A percentile compares a stretch with the other conserved stretches of the same genome.
These are phyloP conservation scores for Lanmaoa pseudosensibilis DNA, from an alignment of 768 basidiomycete genomes.

Conservation along the genomic window DNA sequence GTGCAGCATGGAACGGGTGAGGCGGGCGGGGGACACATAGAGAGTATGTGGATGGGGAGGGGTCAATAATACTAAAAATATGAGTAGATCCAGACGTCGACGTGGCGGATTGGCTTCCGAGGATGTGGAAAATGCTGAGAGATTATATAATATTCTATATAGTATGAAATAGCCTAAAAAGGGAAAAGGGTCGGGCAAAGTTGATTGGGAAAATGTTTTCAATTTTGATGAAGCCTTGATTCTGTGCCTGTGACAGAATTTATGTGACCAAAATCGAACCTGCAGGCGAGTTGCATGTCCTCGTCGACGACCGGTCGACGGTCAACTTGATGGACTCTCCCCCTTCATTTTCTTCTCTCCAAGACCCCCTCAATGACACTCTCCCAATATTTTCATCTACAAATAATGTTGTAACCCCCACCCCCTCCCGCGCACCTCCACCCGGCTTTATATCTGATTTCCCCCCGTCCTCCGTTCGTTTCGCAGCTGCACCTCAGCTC, in stretches of 20 bases:
- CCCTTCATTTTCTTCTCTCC: too few species aligned
- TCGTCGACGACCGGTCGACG: constrained; percentile 12
- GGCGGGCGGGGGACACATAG: constrained; percentile 6
- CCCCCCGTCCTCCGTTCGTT: constrained; percentile 25
- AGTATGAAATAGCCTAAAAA: constrained; percentile 14
- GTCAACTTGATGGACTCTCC: neutral
- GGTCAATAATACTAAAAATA: neutral
- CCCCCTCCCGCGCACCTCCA: neutral
- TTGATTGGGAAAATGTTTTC: constrained; percentile 30
- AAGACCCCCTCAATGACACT: too few species aligned
- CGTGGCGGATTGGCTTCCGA: constrained; percentile 5
- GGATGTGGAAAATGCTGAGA: neutral
- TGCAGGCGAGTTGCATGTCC: constrained; percentile 24
- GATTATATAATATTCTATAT: constrained; percentile 23
- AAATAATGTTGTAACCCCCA: too few species aligned
- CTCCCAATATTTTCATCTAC: too few species aligned
- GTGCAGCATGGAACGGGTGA: constrained; percentile 31
- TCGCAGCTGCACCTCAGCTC: neutral
- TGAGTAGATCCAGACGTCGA: neutral
- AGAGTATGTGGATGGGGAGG: neutral
- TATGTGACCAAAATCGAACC: constrained; percentile 22
- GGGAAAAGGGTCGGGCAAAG: constrained; percentile 20
- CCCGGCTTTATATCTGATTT: constrained; percentile 39
- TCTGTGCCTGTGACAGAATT: constrained; percentile 40
- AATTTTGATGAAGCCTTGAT: constrained; percentile 30